These are phyloP conservation scores for Setomelanomma holmii DNA, from an alignment of 2,329 filamentous ascomycete genomes.

Conservation along the genomic window DNA sequence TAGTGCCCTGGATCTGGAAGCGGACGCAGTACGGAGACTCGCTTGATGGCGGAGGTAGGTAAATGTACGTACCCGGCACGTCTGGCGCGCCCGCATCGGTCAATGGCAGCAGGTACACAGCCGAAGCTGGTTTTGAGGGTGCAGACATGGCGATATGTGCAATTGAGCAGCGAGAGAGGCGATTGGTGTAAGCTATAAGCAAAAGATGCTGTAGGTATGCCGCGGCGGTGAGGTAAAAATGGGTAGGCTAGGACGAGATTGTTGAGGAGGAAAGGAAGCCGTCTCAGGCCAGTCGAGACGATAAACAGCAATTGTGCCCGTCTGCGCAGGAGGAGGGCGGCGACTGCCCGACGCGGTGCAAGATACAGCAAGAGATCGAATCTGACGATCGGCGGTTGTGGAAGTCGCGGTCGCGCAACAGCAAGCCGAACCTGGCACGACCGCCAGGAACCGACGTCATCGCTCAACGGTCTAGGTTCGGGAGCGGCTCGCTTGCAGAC, in stretches of 20 bases:
- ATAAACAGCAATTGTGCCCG: conserved; percentile 11
- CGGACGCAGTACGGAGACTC: conserved; percentile 78
- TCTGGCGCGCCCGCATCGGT: conserved; percentile 93
- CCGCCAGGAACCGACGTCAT: conserved; percentile 31
- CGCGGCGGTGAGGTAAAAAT: conserved; percentile 13
- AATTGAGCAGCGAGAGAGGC: conserved; percentile 10
- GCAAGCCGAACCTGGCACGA: conserved; percentile 4
- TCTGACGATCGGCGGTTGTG: conserved; percentile 31
- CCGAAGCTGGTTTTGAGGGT: conserved; percentile 22
- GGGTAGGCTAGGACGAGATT: conserved; percentile 7
- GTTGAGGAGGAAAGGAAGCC: conserved; percentile 15
- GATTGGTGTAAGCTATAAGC: conserved; percentile 24
- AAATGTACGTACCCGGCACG: conserved; percentile 88
- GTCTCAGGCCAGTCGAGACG: conserved; percentile 8
- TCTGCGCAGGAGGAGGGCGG: conserved; percentile 21
- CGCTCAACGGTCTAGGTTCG: conserved; percentile 15
- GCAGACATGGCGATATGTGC: conserved; percentile 31
- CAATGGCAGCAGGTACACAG: conserved; percentile 85
- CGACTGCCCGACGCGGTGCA: conserved; percentile 26
- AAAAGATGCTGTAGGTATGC: conserved; percentile 20
- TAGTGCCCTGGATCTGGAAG: conserved; percentile 92
- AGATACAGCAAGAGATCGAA: conserved; percentile 21
- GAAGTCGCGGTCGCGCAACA: conserved; percentile 31
- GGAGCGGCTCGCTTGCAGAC: background rate
- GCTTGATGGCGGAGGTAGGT: conserved; percentile 79